Conservation (phyloP, 208 protist species). For the Trypanosoma lewisi region DNA sequence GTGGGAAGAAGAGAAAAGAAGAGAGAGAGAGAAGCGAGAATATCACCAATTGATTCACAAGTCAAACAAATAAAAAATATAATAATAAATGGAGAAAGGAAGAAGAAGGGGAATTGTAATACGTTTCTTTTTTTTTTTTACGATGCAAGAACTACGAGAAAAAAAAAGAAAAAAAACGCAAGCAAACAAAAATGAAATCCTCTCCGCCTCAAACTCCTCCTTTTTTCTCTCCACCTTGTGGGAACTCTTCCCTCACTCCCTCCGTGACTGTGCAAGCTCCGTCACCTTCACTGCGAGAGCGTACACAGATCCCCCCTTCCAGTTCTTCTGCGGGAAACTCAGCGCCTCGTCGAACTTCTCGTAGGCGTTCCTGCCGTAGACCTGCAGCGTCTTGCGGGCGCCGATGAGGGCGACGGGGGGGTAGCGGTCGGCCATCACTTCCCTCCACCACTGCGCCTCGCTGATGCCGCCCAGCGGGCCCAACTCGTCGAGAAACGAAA, state of each 20-base stretch:
- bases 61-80: too few species aligned
- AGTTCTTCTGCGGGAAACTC: slow-evolving; percentile 24
- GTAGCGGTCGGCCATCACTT: slow-evolving; percentile 56
- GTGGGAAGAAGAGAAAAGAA: too few species aligned
- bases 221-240: too few species aligned
- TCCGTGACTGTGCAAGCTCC: slow-evolving; percentile 20
- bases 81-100: too few species aligned
- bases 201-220: background rate
- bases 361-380: slow-evolving; percentile 28
- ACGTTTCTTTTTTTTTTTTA: too few species aligned
- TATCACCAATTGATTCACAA: too few species aligned
- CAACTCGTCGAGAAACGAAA: slow-evolving; percentile 35
- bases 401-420: slow-evolving; percentile 57
- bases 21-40: too few species aligned
- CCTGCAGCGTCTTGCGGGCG: slow-evolving; percentile 44
- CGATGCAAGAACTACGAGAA: too few species aligned
- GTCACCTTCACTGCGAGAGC: slow-evolving; percentile 26
- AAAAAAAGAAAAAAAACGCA: too few species aligned
- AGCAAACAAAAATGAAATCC: background rate
- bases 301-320: slow-evolving; percentile 29
- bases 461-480: slow-evolving; percentile 25
- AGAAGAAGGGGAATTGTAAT: too few species aligned
- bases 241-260: slow-evolving; percentile 6
- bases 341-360: slow-evolving; percentile 34
- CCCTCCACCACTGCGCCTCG: slow-evolving; percentile 45